Base-by-base conservation (phyloP, 1,284 basidiomycete species). In the Rhodotorula sp. region DNA sequence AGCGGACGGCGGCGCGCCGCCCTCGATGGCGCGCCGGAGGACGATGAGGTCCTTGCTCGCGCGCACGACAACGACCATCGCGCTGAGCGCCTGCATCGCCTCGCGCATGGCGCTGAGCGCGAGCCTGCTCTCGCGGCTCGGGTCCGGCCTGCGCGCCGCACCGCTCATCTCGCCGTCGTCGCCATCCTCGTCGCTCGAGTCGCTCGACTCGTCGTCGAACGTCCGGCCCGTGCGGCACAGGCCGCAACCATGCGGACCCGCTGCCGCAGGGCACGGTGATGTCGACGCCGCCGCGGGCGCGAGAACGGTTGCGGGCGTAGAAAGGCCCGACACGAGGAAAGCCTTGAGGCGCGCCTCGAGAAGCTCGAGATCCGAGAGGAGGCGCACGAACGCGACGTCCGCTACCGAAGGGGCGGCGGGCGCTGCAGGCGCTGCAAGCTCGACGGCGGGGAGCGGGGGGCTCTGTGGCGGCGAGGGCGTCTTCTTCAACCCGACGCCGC, bases 101-200 rank as follows among this genome's bases (percentile, higher is more conserved):
- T 79, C 78, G 22, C 76, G 58, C 78, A 79, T 79, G 27, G 78
- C 78, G 44, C 73, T 74, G 32, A 76, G 67, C 9, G 77, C 77
- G 27, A 79, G 69, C 13, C 66, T 46, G 32, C 65, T 71, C 59
- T 70, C 63, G 36, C 66, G 48, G 9, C 59, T 37, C 21, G 50
- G 58, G 19, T 58, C 61, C 19, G 53, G 13, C 3, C 69, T 27
- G 56, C n/a, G 56, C 56, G 25, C 36, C 32, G n/a, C 29, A 3
- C 22, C 34, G 15, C 17, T 37, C 29, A 12, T 37, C 34, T 21
- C 50, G 58, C 39, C 55, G 12, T 66, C 39, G 17, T 55, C 48
- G 13, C 55, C 59, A 2, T 55, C 63, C 34, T 71, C 76, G 44
- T 78, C 74, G 37, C 75, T 74, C 39, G 69, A 70, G 58, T 74